Percentiles rank a stretch among this genome's conserved stretches.
Evolutionary conservation across 2,329 filamentous ascomycete species (phyloP).

Genomic region (Colletotrichum magnum): DNA sequence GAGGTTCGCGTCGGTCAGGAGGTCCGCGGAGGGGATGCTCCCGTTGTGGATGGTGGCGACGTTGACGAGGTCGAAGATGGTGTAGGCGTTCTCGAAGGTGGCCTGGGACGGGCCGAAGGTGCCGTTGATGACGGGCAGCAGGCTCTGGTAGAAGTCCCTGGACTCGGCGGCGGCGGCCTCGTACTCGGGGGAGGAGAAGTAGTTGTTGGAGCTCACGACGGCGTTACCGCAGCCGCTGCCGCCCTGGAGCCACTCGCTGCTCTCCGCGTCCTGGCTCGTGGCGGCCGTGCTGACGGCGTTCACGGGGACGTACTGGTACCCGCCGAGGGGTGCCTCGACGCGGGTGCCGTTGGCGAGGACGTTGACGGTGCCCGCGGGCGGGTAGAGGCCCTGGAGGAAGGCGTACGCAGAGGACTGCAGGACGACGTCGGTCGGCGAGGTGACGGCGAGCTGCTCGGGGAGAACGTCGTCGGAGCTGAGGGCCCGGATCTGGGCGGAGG

Average conservation of each 20-base stretch:
- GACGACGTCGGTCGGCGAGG: conserved; percentile 81
- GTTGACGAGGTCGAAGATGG: conserved; percentile 74
- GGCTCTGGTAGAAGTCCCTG: conserved; percentile 69
- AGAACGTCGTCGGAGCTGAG: conserved; percentile 78
- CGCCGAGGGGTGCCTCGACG: conserved; percentile 78
- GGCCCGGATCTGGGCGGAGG: conserved; percentile 72
- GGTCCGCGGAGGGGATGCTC: conserved; percentile 69
- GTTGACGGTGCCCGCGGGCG: conserved; percentile 75
- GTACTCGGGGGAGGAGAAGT: conserved; percentile 65
- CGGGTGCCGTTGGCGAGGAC: conserved; percentile 79
- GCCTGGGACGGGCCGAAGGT: conserved; percentile 62
- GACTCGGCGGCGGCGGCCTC: conserved; percentile 61
- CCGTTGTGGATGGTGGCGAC: conserved; percentile 73
- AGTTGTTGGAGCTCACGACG: conserved; percentile 68
- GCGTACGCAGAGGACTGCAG: conserved; percentile 84
- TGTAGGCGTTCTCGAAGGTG: conserved; percentile 72
- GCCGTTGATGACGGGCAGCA: conserved; percentile 69
- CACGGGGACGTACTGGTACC: conserved; percentile 89
- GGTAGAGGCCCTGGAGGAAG: conserved; percentile 90
- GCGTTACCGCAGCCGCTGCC: conserved; percentile 69
- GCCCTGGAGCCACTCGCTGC: conserved; percentile 71
- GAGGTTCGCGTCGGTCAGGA: conserved; percentile 73
- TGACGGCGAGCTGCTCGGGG: conserved; percentile 78
- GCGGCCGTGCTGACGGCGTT: conserved; percentile 69
- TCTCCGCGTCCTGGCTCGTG: conserved; percentile 68